Evolutionary conservation across 176 grass and related monocot species (phyloP).

Genomic region (Leersia perrieri): DNA sequence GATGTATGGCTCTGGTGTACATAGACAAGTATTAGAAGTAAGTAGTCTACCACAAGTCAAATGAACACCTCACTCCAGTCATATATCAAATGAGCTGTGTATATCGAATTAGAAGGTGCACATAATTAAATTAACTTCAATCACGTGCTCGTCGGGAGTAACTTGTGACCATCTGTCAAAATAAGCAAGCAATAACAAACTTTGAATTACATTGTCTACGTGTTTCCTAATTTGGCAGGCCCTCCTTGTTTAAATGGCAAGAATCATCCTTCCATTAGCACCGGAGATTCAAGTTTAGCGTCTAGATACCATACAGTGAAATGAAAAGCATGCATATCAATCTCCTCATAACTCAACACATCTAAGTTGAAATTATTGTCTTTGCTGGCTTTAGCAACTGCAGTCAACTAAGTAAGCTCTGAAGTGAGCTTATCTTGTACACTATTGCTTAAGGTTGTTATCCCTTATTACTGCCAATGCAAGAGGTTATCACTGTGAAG

Average conservation of each 20-base stretch:
- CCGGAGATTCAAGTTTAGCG: neutral
- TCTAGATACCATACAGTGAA: neutral
- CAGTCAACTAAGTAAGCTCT: neutral
- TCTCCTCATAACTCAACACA: neutral
- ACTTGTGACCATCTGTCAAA: slow-evolving; percentile 10
- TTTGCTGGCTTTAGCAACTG: neutral
- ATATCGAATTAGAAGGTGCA: neutral
- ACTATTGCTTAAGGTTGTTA: neutral
- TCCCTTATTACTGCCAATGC: neutral
- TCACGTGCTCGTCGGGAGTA: neutral
- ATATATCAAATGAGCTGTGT: slow-evolving; percentile 12
- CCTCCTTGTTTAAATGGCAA: slow-evolving; percentile 12
- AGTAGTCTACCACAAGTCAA: neutral
- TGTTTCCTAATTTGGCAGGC: neutral
- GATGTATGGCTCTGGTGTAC: neutral
- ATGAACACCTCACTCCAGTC: neutral
- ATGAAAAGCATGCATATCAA: neutral
- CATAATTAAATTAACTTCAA: neutral
- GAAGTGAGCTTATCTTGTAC: neutral
- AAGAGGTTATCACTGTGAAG: neutral
- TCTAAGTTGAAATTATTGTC: slow-evolving; percentile 2
- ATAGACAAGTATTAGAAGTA: slow-evolving; percentile 7
- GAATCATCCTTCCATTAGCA: slow-evolving; percentile 5
- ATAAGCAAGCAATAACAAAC: slow-evolving; percentile 13
- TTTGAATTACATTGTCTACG: neutral